A percentile compares a stretch with the other conserved stretches of the same genome.
phyloP scores from a whole-genome alignment of 257 asterid species.

The Solanum sejunctum region DNA sequence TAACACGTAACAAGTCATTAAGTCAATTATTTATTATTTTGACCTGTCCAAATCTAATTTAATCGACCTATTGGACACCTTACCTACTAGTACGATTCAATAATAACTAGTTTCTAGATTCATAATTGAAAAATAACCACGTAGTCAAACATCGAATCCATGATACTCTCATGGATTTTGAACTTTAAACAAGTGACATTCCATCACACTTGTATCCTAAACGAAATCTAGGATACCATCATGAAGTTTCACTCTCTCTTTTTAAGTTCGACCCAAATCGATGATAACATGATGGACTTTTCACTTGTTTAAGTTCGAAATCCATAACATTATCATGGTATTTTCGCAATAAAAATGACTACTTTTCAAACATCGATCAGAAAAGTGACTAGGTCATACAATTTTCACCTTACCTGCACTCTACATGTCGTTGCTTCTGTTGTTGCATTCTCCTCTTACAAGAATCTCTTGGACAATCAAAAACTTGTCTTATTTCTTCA shows the following conservation, averaged over 20 bases:
- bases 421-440: neutral
- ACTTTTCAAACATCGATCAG: neutral
- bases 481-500: constrained; percentile 30
- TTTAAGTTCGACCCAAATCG: neutral
- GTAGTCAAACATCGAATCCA: neutral
- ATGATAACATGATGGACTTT: neutral
- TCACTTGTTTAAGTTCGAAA: neutral
- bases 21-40: neutral
- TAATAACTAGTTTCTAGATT: neutral
- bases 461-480: constrained; percentile 43
- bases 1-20: neutral
- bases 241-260: neutral
- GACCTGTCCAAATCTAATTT: neutral
- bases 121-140: neutral
- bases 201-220: neutral
- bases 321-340: neutral
- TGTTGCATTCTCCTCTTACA: constrained; percentile 12
- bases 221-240: neutral
- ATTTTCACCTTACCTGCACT: neutral
- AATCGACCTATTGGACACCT: neutral
- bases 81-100: too few relatives aligned
- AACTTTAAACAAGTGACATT: neutral
- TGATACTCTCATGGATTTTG: neutral
- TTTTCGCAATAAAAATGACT: neutral
- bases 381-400: neutral